phyloP scores from a whole-genome alignment of 192 early-diverging fungal genomes.

The Backusella mclennaniae region DNA sequence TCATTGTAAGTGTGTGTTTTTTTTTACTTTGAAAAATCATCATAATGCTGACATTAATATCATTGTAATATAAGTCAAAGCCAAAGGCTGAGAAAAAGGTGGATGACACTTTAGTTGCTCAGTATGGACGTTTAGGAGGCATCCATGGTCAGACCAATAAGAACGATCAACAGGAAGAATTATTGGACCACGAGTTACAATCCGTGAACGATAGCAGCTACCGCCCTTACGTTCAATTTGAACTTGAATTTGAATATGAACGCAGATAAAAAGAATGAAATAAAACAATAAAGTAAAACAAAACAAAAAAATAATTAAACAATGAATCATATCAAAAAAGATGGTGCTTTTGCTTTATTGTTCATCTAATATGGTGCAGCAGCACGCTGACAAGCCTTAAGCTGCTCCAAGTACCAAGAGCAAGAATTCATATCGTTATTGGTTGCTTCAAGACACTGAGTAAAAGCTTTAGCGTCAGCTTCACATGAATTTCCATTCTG shows the following conservation, averaged over 20 bases:
- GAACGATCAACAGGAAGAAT: slow-evolving; percentile 59
- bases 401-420: slow-evolving; percentile 88
- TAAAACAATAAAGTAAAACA: neutral
- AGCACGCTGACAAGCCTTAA: slow-evolving; percentile 84
- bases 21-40: neutral
- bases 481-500: slow-evolving; percentile 51
- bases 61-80: slow-evolving; percentile 54
- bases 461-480: slow-evolving; percentile 78
- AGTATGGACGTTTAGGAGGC: slow-evolving; percentile 86
- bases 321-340: neutral
- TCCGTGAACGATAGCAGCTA: slow-evolving; percentile 87
- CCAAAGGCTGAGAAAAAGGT: slow-evolving; percentile 82
- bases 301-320: neutral
- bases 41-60: neutral
- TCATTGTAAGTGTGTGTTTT: slow-evolving; percentile 50
- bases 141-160: slow-evolving; percentile 39
- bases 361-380: slow-evolving; percentile 38
- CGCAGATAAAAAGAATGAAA: slow-evolving; percentile 10
- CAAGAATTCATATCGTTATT: slow-evolving; percentile 78
- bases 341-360: neutral
- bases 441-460: slow-evolving; percentile 82
- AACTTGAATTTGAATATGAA: slow-evolving; percentile 52
- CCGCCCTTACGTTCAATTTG: slow-evolving; percentile 86
- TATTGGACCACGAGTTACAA: slow-evolving; percentile 80
- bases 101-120: slow-evolving; percentile 68